phyloP scores from a whole-genome alignment of 768 basidiomycete genomes.

The Rhizopogon vesiculosus region DNA sequence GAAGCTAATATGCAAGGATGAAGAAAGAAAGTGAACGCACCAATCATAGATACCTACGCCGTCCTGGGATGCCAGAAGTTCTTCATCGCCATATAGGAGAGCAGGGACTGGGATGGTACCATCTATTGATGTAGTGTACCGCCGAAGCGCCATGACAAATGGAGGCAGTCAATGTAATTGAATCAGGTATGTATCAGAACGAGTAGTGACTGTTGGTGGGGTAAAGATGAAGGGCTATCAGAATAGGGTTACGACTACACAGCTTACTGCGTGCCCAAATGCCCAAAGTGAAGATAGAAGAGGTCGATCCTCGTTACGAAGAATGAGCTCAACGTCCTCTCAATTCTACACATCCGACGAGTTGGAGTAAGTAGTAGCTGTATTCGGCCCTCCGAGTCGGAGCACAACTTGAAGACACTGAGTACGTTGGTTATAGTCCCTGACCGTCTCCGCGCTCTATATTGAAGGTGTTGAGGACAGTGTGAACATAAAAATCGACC shows the following conservation, averaged over 20 bases:
- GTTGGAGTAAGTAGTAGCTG: not conserved
- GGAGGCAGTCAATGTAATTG: not conserved
- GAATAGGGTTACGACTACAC: not conserved
- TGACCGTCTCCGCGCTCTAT: not conserved
- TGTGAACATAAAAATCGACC: no score
- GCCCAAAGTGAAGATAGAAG: not conserved
- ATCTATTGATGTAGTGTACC: conserved; percentile 55
- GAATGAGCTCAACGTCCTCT: not conserved
- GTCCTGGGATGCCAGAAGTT: conserved; percentile 67
- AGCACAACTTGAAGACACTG: no score
- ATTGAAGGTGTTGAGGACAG: not conserved
- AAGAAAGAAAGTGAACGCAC: conserved; percentile 39
- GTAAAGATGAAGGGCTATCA: not conserved
- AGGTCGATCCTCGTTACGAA: not conserved
- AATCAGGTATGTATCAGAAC: not conserved
- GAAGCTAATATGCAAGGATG: conserved; percentile 2
- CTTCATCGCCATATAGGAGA: conserved; percentile 78
- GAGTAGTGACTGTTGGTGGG: not conserved
- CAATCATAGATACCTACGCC: conserved; percentile 89
- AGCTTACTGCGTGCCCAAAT: not conserved
- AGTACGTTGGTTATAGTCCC: not conserved
- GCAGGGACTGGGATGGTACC: conserved; percentile 77
- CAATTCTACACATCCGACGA: not conserved
- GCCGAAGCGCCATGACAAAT: conserved; percentile 45
- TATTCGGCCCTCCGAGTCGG: no score